Evolutionary conservation across 2,329 filamentous ascomycete genomes (phyloP), one percentile per base, ranked within the genome.

Genomic region (Cladosporium sp.): DNA sequence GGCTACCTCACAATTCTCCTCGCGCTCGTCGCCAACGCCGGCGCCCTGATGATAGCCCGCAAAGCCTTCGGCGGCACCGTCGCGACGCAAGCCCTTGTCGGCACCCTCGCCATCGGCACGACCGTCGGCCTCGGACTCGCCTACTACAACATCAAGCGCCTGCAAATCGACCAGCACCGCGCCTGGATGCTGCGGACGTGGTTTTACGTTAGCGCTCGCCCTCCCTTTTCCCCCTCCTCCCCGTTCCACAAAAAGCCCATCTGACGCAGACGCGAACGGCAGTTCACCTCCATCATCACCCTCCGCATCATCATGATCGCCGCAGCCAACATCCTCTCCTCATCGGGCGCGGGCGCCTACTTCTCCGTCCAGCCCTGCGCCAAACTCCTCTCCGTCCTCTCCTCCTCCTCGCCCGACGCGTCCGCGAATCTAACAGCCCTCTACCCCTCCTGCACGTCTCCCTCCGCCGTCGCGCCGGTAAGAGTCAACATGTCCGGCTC

Each of bases 91-190:
- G 63, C 67, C 0, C 71, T 61, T 1, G 63, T 76, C 0, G 74
- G 74, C 0, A 49, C 74, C 0, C 60, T 80, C 0, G 73, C 67
- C 1, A 69, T 80, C 31, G 61, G 74, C 8, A 78, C 78, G 2
- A 63, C 75, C 0, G 57, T 64, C 1, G 70, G 72, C 9, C 63
- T 80, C 19, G 55, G 61, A 0, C 54, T 83, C 41, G 77, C 80
- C 1, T 76, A 74, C 32, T 69, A 77, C 62, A 83, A 83, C 56
- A 76, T 85, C 63, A 83, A 79, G 63, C 68, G 71, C 2, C 65
- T 84, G 2, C 81, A 84, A 60, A 80, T 86, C 45, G 80, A 84
- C 32, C 76, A 84, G 59, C 82, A 85, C 55, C 73, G 82, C 1
- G 78, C 79, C 2, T 85, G 81, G 81, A 85, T 84, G 81, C 60